Base-by-base conservation (phyloP, 139 green algal species). In the Ostreobium quekettii region DNA sequence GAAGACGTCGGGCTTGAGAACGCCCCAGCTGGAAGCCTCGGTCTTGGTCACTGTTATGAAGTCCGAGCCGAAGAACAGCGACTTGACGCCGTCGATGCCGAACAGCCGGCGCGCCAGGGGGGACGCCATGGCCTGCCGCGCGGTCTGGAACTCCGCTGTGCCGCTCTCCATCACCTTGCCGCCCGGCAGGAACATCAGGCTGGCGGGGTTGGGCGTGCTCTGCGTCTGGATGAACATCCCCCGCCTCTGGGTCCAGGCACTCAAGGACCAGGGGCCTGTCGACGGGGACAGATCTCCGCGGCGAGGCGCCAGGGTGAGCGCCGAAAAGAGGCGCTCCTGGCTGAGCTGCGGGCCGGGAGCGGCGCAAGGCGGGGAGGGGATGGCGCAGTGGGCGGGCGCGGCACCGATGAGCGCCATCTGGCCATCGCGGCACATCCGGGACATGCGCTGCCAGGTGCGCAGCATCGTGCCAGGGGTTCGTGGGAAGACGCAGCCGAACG, bases 211-310 rank as follows among this genome's bases (percentile, higher is more conserved):
- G 8, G 94, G 94, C 5, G 94, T 99, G 3, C 67, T 66, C 76
- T 97, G 88, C 15, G 89, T 97, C 79, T 98, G 93, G 36, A 99
- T 96, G 83, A 98, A 99, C 84, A 98, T 92, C 57, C 71, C 39
- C 0, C 89, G 77, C 1, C 8, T 36, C 48, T 85, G 82, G 8
- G n/a, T n/a, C 0, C 8, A 30, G 49, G 8, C 15, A 15, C 19
- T 30, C 8, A 61, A 61, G n/a, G n/a, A n/a, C n/a, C n/a, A n/a
- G n/a, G n/a, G n/a, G n/a, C 73, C 66, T 72, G 66, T 38, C 30
- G 24, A 64, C 46, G 15, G 46, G 46, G 46, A 19, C 46, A 53
- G 46, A 15, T 53, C n/a, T n/a, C n/a, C n/a, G n/a, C n/a, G n/a
- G n/a, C n/a, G n/a, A n/a, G n/a, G n/a, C n/a, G n/a, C n/a, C n/a